Evolutionary conservation across 2,329 filamentous ascomycete genomes (phyloP), one percentile per base, ranked within the genome.

Genomic region (Pseudogymnoascus sp.): DNA sequence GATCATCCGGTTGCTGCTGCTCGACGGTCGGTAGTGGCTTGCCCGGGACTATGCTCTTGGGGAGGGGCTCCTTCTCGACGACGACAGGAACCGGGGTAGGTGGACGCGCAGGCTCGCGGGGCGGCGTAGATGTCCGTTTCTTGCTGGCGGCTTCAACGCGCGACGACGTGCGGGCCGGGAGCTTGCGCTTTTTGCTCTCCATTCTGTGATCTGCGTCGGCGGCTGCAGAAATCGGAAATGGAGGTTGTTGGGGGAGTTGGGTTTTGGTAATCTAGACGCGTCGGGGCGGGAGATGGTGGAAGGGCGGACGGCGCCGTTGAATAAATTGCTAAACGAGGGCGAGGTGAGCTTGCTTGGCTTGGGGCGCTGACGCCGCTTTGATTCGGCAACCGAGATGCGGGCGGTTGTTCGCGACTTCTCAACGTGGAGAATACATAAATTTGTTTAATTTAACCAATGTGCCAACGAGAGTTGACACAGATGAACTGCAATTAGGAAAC

Each of bases 21-120:
- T 86, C 81, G 12, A 92, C 80, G 0, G 86, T 89, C 2, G 89
- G 89, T 33, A 93, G 75, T 14, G 88, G 86, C 68, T 87, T 84
- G 57, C 85, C 86, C 2, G 86, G 74, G 67, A 81, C 77, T 36
- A 92, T 75, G 50, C 82, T 84, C 64, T 79, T 84, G 25, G 88
- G 88, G 60, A 92, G 70, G 61, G 75, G 75, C 66, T 73, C 74
- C 65, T 69, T 66, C 30, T 36, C 54, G 18, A 38, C 54, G 9
- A 69, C 61, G 14, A 63, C 59, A 11, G 65, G 69, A 41, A 73
- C 73, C 57, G 71, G 74, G 12, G 73, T 71, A 61, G 71, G 73
- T 41, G 72, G 59, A 59, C 68, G 75, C 39, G 74, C 72, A 28
- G 81, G 78, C 41, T 71, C 71, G 18, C 82, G 79, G 62, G 81